Base-by-base conservation (phyloP, 1,284 basidiomycete genomes). In the Cronartium quercuum region DNA sequence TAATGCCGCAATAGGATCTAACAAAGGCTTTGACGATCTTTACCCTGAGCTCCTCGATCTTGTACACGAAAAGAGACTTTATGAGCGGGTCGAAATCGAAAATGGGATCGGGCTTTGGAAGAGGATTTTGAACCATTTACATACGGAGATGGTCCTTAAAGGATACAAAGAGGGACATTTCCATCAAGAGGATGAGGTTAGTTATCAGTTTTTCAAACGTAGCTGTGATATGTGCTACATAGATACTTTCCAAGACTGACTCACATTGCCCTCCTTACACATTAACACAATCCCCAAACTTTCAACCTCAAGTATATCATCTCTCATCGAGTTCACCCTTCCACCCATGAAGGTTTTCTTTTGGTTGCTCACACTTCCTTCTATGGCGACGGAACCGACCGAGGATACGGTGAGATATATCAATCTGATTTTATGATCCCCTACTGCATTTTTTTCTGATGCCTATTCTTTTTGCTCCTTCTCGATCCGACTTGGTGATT, bases 1-100 rank as follows among this genome's bases (percentile, higher is more conserved):
- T 62, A 88, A 87, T 80, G 91, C 88, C 18, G 94, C 91, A 5
- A 87, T 91, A 63, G 94, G 93, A 1, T 94, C 91, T 6, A 92
- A 92, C 78, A 95, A 96, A 82, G 94, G 94, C 41, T 95, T 94
- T 80, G 94, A 97, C 80, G 94, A 97, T 79, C 83, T 97, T n/a
- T 96, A 96, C 81, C 93, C 94, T 5, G 92, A 92, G 81, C 83
- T 94, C 21, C 83, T 97, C 55, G 87, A 95, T 81, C 85, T 97
- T 42, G 94, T 97, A 15, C 84, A 84, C 13, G 94, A 97, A 82
- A 89, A 87, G 79, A 85, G 92, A 76, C 82, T 83, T 78, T 97
- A 97, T 80, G 89, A 91, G 78, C 80, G 84, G 85, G 77, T 77
- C 7, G 42, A 76, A 7, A 76, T 76, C 6, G 65, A 63, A 12